phyloP scores from a whole-genome alignment of 129 eudicot genomes.

The Smallanthus sonchifolius region DNA sequence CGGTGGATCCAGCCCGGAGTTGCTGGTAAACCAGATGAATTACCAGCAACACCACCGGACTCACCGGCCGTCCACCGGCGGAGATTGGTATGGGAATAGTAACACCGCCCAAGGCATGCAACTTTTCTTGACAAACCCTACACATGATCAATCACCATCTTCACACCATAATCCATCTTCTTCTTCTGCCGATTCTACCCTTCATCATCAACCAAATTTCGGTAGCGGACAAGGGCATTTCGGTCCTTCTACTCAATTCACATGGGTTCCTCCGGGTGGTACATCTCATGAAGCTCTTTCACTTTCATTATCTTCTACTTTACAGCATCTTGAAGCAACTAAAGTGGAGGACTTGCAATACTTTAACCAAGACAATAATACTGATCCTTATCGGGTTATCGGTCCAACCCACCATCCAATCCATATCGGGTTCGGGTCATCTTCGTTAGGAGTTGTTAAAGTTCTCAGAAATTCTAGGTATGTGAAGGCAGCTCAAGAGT shows the following conservation, averaged over 20 bases:
- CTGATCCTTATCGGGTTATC: slow-evolving; percentile 34
- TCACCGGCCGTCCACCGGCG: slow-evolving; percentile 12
- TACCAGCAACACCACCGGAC: slow-evolving; percentile 32
- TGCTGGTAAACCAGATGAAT: slow-evolving; percentile 50
- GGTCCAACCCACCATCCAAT: slow-evolving; percentile 35
- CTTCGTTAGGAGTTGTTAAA: slow-evolving; percentile 48
- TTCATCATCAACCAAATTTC: not conserved
- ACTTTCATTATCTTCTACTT: slow-evolving; percentile 65
- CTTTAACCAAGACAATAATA: slow-evolving; percentile 46
- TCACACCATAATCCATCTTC: not conserved
- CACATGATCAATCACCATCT: slow-evolving; percentile 41
- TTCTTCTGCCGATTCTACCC: not conserved
- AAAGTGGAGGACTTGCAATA: slow-evolving; percentile 77
- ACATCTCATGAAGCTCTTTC: slow-evolving; percentile 44
- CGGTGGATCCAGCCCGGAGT: slow-evolving; percentile 25
- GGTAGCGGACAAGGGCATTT: slow-evolving; percentile 27
- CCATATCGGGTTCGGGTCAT: slow-evolving; percentile 63
- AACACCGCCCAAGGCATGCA: slow-evolving; percentile 76
- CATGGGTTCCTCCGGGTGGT: slow-evolving; percentile 45
- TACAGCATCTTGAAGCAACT: slow-evolving; percentile 70
- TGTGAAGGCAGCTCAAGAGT: slow-evolving; percentile 73
- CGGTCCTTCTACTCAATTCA: slow-evolving; percentile 33
- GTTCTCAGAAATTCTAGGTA: slow-evolving; percentile 71
- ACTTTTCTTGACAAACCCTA: slow-evolving; percentile 75
- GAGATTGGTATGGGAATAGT: slow-evolving; percentile 54